Conservation (phyloP, 129 eudicot species). For the Artemisia tridentata region DNA sequence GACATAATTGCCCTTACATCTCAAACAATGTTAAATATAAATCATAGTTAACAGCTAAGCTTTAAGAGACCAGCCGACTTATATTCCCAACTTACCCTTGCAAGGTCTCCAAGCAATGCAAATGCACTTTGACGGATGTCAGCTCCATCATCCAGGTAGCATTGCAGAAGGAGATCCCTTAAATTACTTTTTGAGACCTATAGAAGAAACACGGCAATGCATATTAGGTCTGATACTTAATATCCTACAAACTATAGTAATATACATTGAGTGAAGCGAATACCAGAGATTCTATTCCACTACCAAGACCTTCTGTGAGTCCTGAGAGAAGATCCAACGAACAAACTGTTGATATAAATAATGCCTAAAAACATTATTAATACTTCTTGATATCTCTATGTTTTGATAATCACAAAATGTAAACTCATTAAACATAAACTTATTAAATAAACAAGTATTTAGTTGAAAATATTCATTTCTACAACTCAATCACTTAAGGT, state of each 20-base stretch:
- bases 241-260: neutral
- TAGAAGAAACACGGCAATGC: neutral
- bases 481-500: too few relatives aligned
- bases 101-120: conserved; percentile 98
- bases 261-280: neutral
- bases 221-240: neutral
- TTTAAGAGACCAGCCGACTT: neutral
- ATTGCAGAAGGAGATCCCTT: conserved; percentile 90
- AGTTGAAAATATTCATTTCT: too few relatives aligned
- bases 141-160: conserved; percentile 82
- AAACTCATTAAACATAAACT: too few relatives aligned
- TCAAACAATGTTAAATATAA: neutral
- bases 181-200: conserved; percentile 89
- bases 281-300: conserved; percentile 96
- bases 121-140: conserved; percentile 98
- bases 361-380: too few relatives aligned
- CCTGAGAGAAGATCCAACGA: conserved; percentile 94
- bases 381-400: too few relatives aligned
- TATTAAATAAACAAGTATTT: too few relatives aligned
- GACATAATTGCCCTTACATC: neutral
- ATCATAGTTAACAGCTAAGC: neutral
- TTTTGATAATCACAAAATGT: too few relatives aligned
- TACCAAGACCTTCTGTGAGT: conserved; percentile 91
- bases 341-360: too few relatives aligned
- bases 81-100: conserved; percentile 69